Conservation (phyloP, 129 eudicot species). For the Chrysanthemum makinoi region DNA sequence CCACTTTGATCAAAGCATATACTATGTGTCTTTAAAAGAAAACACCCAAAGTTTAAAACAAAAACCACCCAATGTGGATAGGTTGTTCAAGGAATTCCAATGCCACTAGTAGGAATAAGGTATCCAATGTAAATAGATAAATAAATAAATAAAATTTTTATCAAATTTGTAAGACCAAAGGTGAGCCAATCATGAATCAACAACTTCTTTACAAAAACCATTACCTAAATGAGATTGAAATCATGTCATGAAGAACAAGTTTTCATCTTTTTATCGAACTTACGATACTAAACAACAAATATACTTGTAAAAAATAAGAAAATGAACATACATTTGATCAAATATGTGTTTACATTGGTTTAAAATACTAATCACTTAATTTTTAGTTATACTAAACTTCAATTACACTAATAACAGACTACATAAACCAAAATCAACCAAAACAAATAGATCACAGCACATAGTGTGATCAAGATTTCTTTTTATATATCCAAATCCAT, state of each 20-base stretch:
- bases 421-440: neutral
- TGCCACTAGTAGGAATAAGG: constrained; percentile 7
- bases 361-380: constrained; percentile 11
- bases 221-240: neutral
- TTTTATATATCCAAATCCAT: constrained; percentile 7
- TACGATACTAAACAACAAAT: neutral
- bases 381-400: neutral
- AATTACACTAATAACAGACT: constrained; percentile 4
- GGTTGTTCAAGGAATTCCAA: constrained; percentile 10
- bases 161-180: neutral
- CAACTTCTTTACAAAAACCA: neutral
- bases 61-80: neutral
- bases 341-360: neutral
- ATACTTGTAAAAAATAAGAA: constrained; percentile 1
- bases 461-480: constrained; percentile 22
- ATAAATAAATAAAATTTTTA: no score
- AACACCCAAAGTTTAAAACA: neutral
- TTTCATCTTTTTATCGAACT: constrained; percentile 7
- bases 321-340: neutral
- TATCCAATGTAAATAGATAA: constrained; percentile 21
- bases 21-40: constrained; percentile 17
- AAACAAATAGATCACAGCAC: constrained; percentile 29
- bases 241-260: constrained; percentile 9
- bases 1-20: constrained; percentile 29
- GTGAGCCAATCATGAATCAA: neutral